phyloP scores from a whole-genome alignment of 1,284 basidiomycete genomes.

The Cryptococcus sp. region DNA sequence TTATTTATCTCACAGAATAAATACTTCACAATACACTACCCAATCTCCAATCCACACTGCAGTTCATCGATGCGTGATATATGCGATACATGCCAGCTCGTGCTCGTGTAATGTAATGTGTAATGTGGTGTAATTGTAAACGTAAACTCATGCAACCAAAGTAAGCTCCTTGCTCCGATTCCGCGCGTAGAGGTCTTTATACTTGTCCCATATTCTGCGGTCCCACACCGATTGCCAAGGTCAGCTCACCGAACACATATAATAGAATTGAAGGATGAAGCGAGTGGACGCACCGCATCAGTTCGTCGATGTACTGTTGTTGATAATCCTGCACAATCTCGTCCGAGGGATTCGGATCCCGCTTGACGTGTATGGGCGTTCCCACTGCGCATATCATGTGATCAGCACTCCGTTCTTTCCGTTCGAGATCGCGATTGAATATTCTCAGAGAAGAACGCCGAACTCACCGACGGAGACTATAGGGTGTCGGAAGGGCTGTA shows the following conservation, averaged over 20 bases:
- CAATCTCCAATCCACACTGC: background rate
- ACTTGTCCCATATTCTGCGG: slow-evolving; percentile 85
- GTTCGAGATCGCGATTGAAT: too few relatives aligned
- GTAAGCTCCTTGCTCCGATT: slow-evolving; percentile 53
- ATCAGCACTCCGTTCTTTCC: background rate
- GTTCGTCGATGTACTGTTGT: slow-evolving; percentile 83
- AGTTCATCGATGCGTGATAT: too few relatives aligned
- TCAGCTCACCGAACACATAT: too few relatives aligned
- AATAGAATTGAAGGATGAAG: background rate
- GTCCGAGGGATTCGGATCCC: slow-evolving; percentile 75
- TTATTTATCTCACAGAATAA: background rate
- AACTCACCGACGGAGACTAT: slow-evolving; percentile 91
- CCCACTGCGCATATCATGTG: slow-evolving; percentile 63
- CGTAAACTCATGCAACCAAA: slow-evolving; percentile 39
- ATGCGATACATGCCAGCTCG: too few relatives aligned
- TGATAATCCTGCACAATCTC: slow-evolving; percentile 82
- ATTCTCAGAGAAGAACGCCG: background rate
- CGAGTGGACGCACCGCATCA: slow-evolving; percentile 65
- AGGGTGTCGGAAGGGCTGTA: slow-evolving; percentile 80
- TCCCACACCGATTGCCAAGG: slow-evolving; percentile 54
- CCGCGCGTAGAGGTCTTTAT: slow-evolving; percentile 64
- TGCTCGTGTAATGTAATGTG: too few relatives aligned
- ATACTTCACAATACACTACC: background rate
- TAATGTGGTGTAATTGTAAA: too few relatives aligned
- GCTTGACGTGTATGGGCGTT: slow-evolving; percentile 76